These are phyloP conservation scores for Rhodosporidiobolus odoratus DNA, from an alignment of 768 basidiomycete genomes.

Conservation along the genomic window DNA sequence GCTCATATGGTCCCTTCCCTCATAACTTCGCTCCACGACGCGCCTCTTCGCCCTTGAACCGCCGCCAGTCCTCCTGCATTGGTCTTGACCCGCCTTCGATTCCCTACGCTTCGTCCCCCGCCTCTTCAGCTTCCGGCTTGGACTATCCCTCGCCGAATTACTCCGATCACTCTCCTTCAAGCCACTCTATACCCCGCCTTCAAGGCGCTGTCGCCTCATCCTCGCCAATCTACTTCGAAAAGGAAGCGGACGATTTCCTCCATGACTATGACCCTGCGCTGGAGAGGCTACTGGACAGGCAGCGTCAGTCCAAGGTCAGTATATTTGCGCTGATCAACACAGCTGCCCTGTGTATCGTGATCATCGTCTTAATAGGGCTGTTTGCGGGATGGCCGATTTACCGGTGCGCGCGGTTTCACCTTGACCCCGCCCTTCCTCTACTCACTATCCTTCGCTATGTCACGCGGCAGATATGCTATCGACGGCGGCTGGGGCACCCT, in stretches of 20 bases:
- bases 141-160: neutral
- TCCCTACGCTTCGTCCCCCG: constrained; percentile 8
- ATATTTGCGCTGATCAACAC: constrained; percentile 53
- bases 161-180: neutral
- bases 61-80: constrained; percentile 12
- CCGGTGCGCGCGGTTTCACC: constrained; percentile 45
- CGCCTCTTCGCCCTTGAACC: neutral
- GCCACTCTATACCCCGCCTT: constrained; percentile 20
- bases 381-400: constrained; percentile 91
- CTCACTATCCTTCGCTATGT: neutral
- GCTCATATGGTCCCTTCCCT: constrained; percentile 18
- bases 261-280: constrained; percentile 15
- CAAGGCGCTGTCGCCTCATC: neutral
- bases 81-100: constrained; percentile 25
- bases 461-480: constrained; percentile 59
- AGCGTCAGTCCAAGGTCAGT: constrained; percentile 3
- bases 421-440: too few species aligned
- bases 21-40: constrained; percentile 1
- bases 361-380: constrained; percentile 64
- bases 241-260: constrained; percentile 25
- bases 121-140: constrained; percentile 2
- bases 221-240: neutral
- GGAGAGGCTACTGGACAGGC: constrained; percentile 18
- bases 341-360: constrained; percentile 64
- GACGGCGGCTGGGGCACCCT: constrained; percentile 53